Evolutionary conservation across 495 filamentous ascomycete species (phyloP).

Genomic region (Oidiodendron maius): DNA sequence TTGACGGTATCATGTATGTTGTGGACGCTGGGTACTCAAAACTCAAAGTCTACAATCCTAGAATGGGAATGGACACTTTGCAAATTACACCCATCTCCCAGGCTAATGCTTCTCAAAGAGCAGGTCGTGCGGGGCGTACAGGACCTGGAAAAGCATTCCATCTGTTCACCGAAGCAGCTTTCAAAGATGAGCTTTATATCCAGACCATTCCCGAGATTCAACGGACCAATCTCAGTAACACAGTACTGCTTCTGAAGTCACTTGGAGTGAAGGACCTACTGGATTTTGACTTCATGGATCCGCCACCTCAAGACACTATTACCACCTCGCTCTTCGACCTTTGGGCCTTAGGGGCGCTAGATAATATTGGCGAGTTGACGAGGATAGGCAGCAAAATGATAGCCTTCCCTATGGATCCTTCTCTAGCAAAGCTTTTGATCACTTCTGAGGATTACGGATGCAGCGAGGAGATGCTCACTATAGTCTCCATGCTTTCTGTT

Average conservation of each 20-base stretch:
- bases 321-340: constrained; percentile 96
- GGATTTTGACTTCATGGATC: constrained; percentile 99
- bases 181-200: constrained; percentile 94
- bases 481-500: constrained; percentile 96
- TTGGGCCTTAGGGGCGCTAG: constrained; percentile 91
- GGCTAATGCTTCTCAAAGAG: constrained; percentile 89
- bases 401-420: constrained; percentile 93
- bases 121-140: constrained; percentile 89
- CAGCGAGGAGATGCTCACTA: constrained; percentile 96
- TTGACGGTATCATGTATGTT: constrained; percentile 99
- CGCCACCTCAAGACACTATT: constrained; percentile 96
- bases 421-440: constrained; percentile 90
- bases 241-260: constrained; percentile 88
- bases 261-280: constrained; percentile 90
- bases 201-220: constrained; percentile 99
- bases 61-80: constrained; percentile 98
- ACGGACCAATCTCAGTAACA: constrained; percentile 91
- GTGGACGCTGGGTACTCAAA: constrained; percentile 96
- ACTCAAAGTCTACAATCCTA: constrained; percentile 96
- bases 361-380: constrained; percentile 91
- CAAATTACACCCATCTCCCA: constrained; percentile 98
- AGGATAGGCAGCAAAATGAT: constrained; percentile 88
- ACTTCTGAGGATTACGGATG: constrained; percentile 81
- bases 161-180: constrained; percentile 90
- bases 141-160: constrained; percentile 95